Base-by-base conservation (phyloP, 257 asterid genomes). In the Ilex aquifolium region DNA sequence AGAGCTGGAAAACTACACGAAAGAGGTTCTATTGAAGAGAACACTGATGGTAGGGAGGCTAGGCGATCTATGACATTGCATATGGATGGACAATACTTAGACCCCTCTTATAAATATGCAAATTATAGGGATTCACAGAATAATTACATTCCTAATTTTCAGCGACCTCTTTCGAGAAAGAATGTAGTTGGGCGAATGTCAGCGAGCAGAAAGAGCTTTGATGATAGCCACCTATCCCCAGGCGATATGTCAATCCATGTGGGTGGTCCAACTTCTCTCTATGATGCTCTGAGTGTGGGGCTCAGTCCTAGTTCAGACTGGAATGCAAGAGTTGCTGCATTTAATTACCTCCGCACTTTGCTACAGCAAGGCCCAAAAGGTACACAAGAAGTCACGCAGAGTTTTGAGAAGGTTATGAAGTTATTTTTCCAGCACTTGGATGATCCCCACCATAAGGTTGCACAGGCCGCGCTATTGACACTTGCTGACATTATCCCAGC, bases 371-470 rank as follows among this genome's bases (percentile, higher is more conserved):
- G 97, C 62, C 82, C 95, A 42, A 83, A 94, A 70, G 97, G 96
- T 69, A 69, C 85, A 76, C 99, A 90, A 81, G 99, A 93, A 87
- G 77, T 93, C 69, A 74, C 78, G 64, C 99, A 85, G 80, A 90
- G 95, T 74, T 93, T 93, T 68, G 99, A 93, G 86, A 93, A 90
- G 79, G 95, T 93, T 74, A 93, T 93, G 97, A 93, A 93, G 81
- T 79, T 93, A 61, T 93, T 85, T 78, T 93, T 90, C 79, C 97
- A 86, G 86, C 97, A 93, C 77, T 84, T 93, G 87, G 99, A 90
- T 78, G 99, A 93, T 69, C 97, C 97, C 67, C 99, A 93, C 73
- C 99, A 93, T 76, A 93, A 93, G 77, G 99, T 93, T 71, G 99
- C 99, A 51, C 99, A 93, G 74, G 97, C 99, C 31, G 99, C 97